A percentile compares a stretch with the other conserved stretches of the same genome.
These are phyloP conservation scores for Fusarium tanahbumbuense DNA, from an alignment of 2,329 filamentous ascomycete genomes.

Conservation along the genomic window DNA sequence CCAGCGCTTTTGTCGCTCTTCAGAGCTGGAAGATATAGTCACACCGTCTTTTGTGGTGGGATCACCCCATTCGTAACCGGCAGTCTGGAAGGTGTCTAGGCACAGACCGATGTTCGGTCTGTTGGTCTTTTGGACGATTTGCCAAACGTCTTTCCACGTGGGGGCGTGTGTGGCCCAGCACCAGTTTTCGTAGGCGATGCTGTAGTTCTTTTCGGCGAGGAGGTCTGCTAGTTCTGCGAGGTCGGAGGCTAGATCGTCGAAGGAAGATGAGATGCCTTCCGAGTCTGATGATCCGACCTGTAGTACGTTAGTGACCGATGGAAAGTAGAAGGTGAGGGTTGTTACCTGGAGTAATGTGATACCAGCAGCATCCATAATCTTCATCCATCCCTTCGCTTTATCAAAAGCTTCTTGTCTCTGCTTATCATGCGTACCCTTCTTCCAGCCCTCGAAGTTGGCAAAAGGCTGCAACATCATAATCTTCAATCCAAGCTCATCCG, in stretches of 20 bases:
- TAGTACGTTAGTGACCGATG: not conserved
- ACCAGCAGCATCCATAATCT: slow-evolving; percentile 76
- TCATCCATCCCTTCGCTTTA: slow-evolving; percentile 73
- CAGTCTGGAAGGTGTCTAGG: slow-evolving; percentile 82
- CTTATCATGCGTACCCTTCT: slow-evolving; percentile 57
- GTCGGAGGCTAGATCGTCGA: slow-evolving; percentile 67
- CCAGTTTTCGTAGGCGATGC: slow-evolving; percentile 84
- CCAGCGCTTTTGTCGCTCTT: slow-evolving; percentile 64
- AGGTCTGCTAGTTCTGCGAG: slow-evolving; percentile 73
- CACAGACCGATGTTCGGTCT: slow-evolving; percentile 77
- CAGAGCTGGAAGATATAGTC: slow-evolving; percentile 57
- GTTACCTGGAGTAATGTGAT: slow-evolving; percentile 78
- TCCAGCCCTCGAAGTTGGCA: slow-evolving; percentile 81
- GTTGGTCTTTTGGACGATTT: slow-evolving; percentile 72
- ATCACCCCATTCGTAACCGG: slow-evolving; percentile 78
- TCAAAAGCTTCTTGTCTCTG: slow-evolving; percentile 72
- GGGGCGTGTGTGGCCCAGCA: slow-evolving; percentile 80
- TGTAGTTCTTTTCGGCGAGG: slow-evolving; percentile 66
- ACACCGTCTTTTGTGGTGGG: slow-evolving; percentile 72
- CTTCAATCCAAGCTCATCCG: slow-evolving; percentile 64
- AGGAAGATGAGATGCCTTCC: slow-evolving; percentile 63
- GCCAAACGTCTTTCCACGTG: slow-evolving; percentile 76
- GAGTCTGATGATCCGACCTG: slow-evolving; percentile 74
- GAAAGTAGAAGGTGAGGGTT: rapidly evolving
- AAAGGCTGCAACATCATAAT: slow-evolving; percentile 83